phyloP scores from a whole-genome alignment of 1,284 basidiomycete genomes.

The Trametes hirsuta region DNA sequence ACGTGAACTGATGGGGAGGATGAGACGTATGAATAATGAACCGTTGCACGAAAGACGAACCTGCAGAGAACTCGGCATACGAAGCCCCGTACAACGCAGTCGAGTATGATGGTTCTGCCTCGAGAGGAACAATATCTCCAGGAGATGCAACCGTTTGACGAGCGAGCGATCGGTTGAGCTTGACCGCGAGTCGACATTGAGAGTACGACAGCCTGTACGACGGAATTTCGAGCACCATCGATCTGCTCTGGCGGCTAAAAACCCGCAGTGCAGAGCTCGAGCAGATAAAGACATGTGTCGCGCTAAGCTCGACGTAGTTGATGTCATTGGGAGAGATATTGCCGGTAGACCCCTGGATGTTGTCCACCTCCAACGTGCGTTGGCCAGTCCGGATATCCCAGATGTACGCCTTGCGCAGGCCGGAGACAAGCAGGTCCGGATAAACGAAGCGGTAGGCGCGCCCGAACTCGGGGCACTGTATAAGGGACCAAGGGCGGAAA shows the following conservation, averaged over 20 bases:
- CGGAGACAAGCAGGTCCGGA: conserved; percentile 60
- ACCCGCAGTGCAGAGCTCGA: conserved; percentile 50
- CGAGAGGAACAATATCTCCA: conserved; percentile 7
- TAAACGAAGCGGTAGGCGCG: conserved; percentile 70
- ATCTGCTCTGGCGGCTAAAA: conserved; percentile 54
- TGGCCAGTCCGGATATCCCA: conserved; percentile 60
- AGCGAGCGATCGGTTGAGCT: conserved; percentile 12
- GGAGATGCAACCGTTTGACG: conserved; percentile 8
- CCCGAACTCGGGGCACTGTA: conserved; percentile 48
- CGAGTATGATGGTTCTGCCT: conserved; percentile 9
- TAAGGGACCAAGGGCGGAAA: conserved; percentile 62
- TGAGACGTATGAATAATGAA: neutral
- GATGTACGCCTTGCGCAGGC: conserved; percentile 49
- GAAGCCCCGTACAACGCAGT: conserved; percentile 18
- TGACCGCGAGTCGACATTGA: conserved; percentile 11
- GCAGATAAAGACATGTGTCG: conserved; percentile 64
- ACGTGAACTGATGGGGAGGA: conserved; percentile 52
- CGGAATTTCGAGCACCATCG: conserved; percentile 45
- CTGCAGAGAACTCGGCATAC: conserved; percentile 21
- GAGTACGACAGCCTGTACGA: conserved; percentile 36
- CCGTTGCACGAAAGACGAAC: neutral
- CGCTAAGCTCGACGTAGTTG: conserved; percentile 69
- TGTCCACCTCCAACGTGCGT: conserved; percentile 49
- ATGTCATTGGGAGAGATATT: conserved; percentile 39
- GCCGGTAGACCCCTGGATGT: conserved; percentile 37